Evolutionary conservation across 768 basidiomycete species (phyloP).

Genomic region (Leucocoprinus sp.): DNA sequence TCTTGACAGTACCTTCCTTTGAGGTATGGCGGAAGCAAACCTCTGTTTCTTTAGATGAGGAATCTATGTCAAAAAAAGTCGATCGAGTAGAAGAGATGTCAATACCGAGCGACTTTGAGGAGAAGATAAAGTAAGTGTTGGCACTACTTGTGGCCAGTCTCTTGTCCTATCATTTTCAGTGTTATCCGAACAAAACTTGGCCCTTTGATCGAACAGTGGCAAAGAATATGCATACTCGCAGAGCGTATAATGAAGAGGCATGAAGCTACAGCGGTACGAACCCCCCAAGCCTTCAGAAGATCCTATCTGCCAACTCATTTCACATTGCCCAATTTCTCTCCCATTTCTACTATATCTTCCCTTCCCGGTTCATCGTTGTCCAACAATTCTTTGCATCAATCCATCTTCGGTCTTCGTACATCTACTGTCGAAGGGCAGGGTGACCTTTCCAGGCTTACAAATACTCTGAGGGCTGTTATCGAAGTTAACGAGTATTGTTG

Average conservation of each 20-base stretch:
- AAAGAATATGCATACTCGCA: conserved; percentile 76
- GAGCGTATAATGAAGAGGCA: conserved; percentile 87
- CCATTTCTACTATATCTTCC: conserved; percentile 26
- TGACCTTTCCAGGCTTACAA: conserved; percentile 75
- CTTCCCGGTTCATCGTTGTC: conserved; percentile 25
- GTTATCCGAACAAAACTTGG: conserved; percentile 69
- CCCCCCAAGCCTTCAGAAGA: conserved; percentile 53
- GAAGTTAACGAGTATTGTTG: conserved; percentile 79
- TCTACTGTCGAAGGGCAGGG: conserved; percentile 43
- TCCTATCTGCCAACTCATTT: conserved; percentile 65
- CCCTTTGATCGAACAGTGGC: conserved; percentile 84
- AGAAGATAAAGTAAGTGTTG: conserved; percentile 65
- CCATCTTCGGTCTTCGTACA: conserved; percentile 22
- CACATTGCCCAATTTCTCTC: conserved; percentile 44
- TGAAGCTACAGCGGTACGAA: conserved; percentile 87
- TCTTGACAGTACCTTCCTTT: conserved; percentile 77
- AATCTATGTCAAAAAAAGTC: conserved; percentile 70
- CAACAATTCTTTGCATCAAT: conserved; percentile 22
- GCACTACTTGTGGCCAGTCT: neutral
- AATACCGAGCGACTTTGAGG: conserved; percentile 87
- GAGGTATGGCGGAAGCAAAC: conserved; percentile 83
- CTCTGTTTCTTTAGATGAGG: conserved; percentile 76
- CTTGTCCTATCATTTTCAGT: conserved; percentile 30
- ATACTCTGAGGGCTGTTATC: conserved; percentile 68
- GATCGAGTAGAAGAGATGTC: conserved; percentile 84